phyloP scores from a whole-genome alignment of 2,329 filamentous ascomycete species.

The Cordyceps tenuipes region DNA sequence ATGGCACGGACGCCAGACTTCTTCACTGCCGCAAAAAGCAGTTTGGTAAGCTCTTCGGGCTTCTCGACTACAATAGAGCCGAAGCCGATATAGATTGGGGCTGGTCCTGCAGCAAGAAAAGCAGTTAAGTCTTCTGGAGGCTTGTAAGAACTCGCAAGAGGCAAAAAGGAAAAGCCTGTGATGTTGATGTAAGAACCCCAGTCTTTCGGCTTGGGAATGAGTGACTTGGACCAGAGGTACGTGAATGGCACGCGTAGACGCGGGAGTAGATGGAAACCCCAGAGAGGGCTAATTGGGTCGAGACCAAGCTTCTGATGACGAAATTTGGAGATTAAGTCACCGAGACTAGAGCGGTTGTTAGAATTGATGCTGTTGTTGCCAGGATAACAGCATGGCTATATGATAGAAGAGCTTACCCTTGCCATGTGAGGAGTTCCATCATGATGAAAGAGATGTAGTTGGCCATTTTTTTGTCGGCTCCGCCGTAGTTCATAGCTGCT shows the following conservation, averaged over 20 bases:
- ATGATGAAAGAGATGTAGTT: constrained; percentile 62
- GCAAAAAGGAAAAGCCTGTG: constrained; percentile 55
- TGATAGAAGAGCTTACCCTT: constrained; percentile 39
- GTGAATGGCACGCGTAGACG: constrained; percentile 57
- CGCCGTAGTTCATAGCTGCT: constrained; percentile 49
- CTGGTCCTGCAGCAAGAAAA: constrained; percentile 48
- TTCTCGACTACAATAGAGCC: constrained; percentile 24
- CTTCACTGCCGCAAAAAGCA: constrained; percentile 52
- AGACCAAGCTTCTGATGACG: constrained; percentile 52
- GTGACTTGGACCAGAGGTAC: constrained; percentile 61
- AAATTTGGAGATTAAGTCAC: constrained; percentile 65
- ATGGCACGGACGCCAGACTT: constrained; percentile 50
- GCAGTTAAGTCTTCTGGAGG: constrained; percentile 44
- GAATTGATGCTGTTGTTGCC: neutral
- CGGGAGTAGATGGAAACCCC: constrained; percentile 56
- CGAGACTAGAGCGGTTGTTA: constrained; percentile 32
- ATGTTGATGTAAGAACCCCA: constrained; percentile 53
- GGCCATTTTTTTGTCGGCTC: constrained; percentile 51
- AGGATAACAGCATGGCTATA: too few relatives aligned
- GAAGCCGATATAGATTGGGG: constrained; percentile 30
- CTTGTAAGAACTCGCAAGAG: constrained; percentile 41
- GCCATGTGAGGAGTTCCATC: constrained; percentile 68
- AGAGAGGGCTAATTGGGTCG: constrained; percentile 57
- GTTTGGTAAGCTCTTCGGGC: constrained; percentile 45
- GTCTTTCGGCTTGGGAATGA: constrained; percentile 58